Evolutionary conservation across 768 basidiomycete genomes (phyloP).

Genomic region (Leucosporidium scottii): DNA sequence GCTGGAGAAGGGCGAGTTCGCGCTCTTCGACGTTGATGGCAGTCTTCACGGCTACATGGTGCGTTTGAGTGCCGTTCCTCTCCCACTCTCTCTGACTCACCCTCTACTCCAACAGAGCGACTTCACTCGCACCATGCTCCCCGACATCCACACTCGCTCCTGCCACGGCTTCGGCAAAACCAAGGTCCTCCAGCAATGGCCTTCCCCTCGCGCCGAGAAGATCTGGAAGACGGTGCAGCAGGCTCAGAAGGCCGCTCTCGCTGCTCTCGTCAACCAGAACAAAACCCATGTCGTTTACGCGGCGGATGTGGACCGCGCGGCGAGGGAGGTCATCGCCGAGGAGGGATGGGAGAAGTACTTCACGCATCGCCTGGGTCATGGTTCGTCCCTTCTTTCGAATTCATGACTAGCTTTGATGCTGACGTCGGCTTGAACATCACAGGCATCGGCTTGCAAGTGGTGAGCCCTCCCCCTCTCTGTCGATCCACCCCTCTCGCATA

Average conservation of each 20-base stretch:
- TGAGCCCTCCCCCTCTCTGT: not conserved
- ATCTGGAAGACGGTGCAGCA: slow-evolving; percentile 13
- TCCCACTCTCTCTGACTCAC: not conserved
- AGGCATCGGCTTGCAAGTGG: slow-evolving; percentile 24
- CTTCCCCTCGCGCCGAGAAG: slow-evolving; percentile 6
- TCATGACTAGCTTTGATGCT: too few species aligned
- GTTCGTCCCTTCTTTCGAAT: slow-evolving; percentile 5
- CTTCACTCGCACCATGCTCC: slow-evolving; percentile 26
- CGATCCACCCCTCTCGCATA: not conserved
- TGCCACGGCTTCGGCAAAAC: not conserved
- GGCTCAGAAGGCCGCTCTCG: slow-evolving; percentile 18
- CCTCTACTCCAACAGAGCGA: not conserved
- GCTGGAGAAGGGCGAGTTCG: slow-evolving; percentile 6
- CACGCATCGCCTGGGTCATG: slow-evolving; percentile 21
- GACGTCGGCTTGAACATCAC: not conserved
- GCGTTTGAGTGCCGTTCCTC: not conserved
- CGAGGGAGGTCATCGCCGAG: slow-evolving; percentile 6
- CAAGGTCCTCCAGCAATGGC: slow-evolving; percentile 3
- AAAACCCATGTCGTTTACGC: slow-evolving; percentile 2
- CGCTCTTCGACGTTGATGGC: slow-evolving; percentile 21
- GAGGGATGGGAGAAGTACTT: slow-evolving; percentile 12
- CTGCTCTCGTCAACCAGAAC: not conserved
- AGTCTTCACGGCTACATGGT: slow-evolving; percentile 14
- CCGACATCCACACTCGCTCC: not conserved
- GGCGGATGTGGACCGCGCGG: slow-evolving; percentile 11